Evolutionary conservation across 164 flowering plant species (phyloP).

Genomic region (Santalum album): DNA sequence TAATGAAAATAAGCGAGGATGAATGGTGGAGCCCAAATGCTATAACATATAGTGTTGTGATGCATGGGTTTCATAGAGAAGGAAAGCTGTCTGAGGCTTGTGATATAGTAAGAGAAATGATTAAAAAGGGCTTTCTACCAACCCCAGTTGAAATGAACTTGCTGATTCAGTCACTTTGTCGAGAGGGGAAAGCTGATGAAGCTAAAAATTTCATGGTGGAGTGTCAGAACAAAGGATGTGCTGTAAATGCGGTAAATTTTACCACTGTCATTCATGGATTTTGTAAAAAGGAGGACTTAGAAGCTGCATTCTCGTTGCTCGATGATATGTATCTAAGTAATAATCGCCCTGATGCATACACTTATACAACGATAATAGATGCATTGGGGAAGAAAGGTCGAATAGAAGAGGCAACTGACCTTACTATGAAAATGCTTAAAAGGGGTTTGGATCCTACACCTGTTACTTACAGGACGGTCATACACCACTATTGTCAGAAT

Average conservation of each 20-base stretch:
- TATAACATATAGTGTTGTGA: conserved; percentile 69
- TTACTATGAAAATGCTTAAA: conserved; percentile 56
- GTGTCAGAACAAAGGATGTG: conserved; percentile 69
- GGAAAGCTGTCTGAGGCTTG: conserved; percentile 69
- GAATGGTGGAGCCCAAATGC: conserved; percentile 91
- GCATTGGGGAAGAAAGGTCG: conserved; percentile 65
- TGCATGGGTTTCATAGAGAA: conserved; percentile 87
- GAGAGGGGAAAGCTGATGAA: conserved; percentile 36
- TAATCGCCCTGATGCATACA: conserved; percentile 72
- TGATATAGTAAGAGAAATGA: conserved; percentile 65
- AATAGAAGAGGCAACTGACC: conserved; percentile 65
- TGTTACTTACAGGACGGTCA: conserved; percentile 67
- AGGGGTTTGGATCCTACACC: conserved; percentile 72
- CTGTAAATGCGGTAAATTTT: conserved; percentile 69
- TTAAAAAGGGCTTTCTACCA: conserved; percentile 57
- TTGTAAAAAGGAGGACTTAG: conserved; percentile 59
- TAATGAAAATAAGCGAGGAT: conserved; percentile 64
- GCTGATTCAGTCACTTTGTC: conserved; percentile 61
- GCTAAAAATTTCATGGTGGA: conserved; percentile 73
- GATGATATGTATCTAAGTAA: conserved; percentile 91
- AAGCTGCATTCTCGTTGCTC: conserved; percentile 68
- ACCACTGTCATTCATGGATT: conserved; percentile 84
- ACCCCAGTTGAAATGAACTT: conserved; percentile 73
- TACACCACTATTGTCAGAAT: conserved; percentile 60
- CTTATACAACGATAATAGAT: conserved; percentile 69